Percentiles rank a stretch among this genome's conserved stretches.
Evolutionary conservation across 352 stramenopile genomes (phyloP).

Genomic region (Phytophthora cactorum): DNA sequence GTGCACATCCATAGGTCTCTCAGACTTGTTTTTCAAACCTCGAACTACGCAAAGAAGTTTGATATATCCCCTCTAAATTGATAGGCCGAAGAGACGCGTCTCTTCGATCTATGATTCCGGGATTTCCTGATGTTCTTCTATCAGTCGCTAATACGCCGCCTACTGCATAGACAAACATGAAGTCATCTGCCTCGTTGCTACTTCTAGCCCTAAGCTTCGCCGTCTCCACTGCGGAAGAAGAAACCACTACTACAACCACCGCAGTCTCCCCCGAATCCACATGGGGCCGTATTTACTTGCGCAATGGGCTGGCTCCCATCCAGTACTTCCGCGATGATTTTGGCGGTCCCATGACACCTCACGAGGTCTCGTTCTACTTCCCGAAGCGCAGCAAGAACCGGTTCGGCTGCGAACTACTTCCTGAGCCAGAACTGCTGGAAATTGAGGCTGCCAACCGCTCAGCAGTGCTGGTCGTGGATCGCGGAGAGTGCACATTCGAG

Average conservation of each 20-base stretch:
- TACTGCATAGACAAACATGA: conserved; percentile 5
- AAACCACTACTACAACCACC: background rate
- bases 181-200: conserved; percentile 7
- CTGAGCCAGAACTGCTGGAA: conserved; percentile 32
- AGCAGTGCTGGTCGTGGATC: conserved; percentile 57
- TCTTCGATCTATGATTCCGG: too few species aligned
- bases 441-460: conserved; percentile 44
- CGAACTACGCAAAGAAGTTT: too few species aligned
- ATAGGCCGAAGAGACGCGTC: background rate
- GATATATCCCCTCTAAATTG: background rate
- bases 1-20: too few species aligned
- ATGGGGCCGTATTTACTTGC: conserved; percentile 78
- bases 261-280: conserved; percentile 7
- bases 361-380: conserved; percentile 58
- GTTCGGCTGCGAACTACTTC: conserved; percentile 51
- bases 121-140: background rate
- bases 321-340: conserved; percentile 79
- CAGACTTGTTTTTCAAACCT: too few species aligned
- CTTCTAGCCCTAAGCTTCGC: background rate
- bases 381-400: conserved; percentile 39
- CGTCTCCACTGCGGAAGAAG: conserved; percentile 8
- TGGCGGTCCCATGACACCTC: conserved; percentile 44
- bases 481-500: conserved; percentile 73
- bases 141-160: conserved; percentile 14
- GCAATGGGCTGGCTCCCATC: conserved; percentile 61